Percentiles rank a stretch among this genome's conserved stretches.
Evolutionary conservation across 108 stramenopile species (phyloP).

Genomic region (Cylindrotheca fusiformis): DNA sequence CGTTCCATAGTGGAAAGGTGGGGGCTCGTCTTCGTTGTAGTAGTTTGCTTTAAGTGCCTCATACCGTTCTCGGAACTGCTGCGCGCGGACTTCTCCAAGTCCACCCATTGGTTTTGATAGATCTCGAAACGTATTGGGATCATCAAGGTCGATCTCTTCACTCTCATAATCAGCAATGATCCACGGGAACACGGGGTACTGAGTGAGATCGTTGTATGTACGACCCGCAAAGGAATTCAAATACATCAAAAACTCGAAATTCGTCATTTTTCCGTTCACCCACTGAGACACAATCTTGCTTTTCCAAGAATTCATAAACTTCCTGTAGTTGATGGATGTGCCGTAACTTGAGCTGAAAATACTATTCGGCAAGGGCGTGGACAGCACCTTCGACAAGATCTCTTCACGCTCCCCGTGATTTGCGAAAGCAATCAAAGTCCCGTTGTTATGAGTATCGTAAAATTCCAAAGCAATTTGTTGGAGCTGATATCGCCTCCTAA

Average conservation of each 20-base stretch:
- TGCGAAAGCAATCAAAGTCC: conserved; percentile 73
- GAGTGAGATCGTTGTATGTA: conserved; percentile 93
- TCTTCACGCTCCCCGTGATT: conserved; percentile 74
- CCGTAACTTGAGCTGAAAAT: conserved; percentile 60
- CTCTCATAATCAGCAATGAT: conserved; percentile 95
- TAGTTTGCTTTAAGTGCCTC: conserved; percentile 81
- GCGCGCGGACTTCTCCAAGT: conserved; percentile 73
- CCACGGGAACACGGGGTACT: conserved; percentile 99
- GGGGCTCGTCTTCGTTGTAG: conserved; percentile 78
- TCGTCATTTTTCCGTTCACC: conserved; percentile 89
- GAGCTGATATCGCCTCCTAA: conserved; percentile 88
- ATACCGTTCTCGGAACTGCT: conserved; percentile 89
- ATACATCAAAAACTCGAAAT: conserved; percentile 98
- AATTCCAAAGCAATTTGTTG: conserved; percentile 94
- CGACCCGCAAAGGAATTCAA: conserved; percentile 97
- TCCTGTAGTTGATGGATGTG: conserved; percentile 83
- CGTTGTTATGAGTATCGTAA: conserved; percentile 81
- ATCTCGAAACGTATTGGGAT: conserved; percentile 90
- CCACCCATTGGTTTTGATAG: conserved; percentile 96
- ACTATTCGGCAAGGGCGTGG: conserved; percentile 80
- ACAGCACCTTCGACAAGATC: conserved; percentile 64
- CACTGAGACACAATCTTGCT: conserved; percentile 80
- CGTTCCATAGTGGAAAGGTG: conserved; percentile 97
- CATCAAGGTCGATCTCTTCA: conserved; percentile 89
- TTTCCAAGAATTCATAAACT: conserved; percentile 81